Evolutionary conservation across 2,329 filamentous ascomycete genomes (phyloP).

Genomic region (Penicillium sp.): DNA sequence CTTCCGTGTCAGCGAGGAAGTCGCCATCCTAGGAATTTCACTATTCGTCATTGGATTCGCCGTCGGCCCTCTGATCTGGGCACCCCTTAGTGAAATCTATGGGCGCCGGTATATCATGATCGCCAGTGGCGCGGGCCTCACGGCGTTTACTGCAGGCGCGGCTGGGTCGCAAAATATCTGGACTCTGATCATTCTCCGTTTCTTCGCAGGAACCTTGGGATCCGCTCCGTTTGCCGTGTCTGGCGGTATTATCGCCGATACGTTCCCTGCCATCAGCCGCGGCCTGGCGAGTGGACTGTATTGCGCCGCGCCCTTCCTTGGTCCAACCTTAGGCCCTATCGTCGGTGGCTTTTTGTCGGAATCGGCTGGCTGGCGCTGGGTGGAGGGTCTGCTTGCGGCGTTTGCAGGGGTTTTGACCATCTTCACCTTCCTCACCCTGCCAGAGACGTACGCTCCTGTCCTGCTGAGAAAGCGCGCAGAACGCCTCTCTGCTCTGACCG

Average conservation of each 20-base stretch:
- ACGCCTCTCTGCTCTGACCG: slow-evolving; percentile 52
- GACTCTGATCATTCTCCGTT: slow-evolving; percentile 59
- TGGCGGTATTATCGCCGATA: slow-evolving; percentile 57
- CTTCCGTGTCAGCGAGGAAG: slow-evolving; percentile 32
- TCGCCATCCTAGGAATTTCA: slow-evolving; percentile 35
- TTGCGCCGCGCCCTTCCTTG: slow-evolving; percentile 62
- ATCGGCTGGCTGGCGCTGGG: slow-evolving; percentile 63
- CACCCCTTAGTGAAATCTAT: slow-evolving; percentile 25
- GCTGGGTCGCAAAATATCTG: slow-evolving; percentile 55
- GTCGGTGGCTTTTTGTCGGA: slow-evolving; percentile 61
- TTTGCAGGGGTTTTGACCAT: slow-evolving; percentile 60
- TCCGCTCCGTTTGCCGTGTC: slow-evolving; percentile 58
- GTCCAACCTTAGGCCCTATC: slow-evolving; percentile 60
- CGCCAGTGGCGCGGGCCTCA: slow-evolving; percentile 33
- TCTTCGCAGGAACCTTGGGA: slow-evolving; percentile 59
- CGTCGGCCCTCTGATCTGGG: slow-evolving; percentile 41
- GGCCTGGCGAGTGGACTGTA: slow-evolving; percentile 60
- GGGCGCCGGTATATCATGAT: slow-evolving; percentile 33
- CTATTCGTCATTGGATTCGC: slow-evolving; percentile 43
- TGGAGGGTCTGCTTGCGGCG: slow-evolving; percentile 57
- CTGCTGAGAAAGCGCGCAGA: slow-evolving; percentile 53
- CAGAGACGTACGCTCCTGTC: slow-evolving; percentile 60
- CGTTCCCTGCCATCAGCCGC: slow-evolving; percentile 50
- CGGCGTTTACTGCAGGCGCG: slow-evolving; percentile 57
- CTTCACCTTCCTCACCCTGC: slow-evolving; percentile 38